These are phyloP conservation scores for Pseudofabraea citricarpa DNA, from an alignment of 2,329 filamentous ascomycete genomes.

Conservation along the genomic window DNA sequence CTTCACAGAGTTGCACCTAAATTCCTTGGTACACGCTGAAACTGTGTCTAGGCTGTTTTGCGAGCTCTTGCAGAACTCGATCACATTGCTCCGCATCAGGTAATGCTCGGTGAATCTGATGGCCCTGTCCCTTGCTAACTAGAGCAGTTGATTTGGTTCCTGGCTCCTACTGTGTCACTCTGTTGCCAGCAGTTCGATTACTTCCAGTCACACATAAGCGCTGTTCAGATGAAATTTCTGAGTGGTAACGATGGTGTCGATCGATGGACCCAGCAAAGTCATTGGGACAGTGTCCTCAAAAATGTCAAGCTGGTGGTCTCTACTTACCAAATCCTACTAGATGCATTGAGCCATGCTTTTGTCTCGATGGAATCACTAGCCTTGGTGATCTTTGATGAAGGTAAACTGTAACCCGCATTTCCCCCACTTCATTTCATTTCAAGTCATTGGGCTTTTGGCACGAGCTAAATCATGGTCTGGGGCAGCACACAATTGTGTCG, in stretches of 20 bases:
- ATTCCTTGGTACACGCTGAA: no score
- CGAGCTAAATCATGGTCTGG: slow-evolving; percentile 1
- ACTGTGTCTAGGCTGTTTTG: slow-evolving; percentile 61
- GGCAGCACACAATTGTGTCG: slow-evolving; percentile 28
- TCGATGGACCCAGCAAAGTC: slow-evolving; percentile 52
- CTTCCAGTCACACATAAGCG: slow-evolving; percentile 54
- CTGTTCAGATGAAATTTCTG: slow-evolving; percentile 46
- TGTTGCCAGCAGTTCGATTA: slow-evolving; percentile 61
- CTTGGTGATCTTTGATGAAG: slow-evolving; percentile 64
- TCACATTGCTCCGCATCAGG: slow-evolving; percentile 46
- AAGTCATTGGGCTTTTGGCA: no score
- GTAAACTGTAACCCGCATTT: slow-evolving; percentile 29
- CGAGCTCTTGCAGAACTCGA: slow-evolving; percentile 64
- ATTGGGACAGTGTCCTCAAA: slow-evolving; percentile 55
- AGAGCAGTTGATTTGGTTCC: slow-evolving; percentile 61
- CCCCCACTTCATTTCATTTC: background rate
- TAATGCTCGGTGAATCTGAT: slow-evolving; percentile 23
- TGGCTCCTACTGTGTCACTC: slow-evolving; percentile 64
- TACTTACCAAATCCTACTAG: slow-evolving; percentile 53
- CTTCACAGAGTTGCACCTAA: no score
- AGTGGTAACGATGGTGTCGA: slow-evolving; percentile 55
- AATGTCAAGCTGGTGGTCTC: slow-evolving; percentile 56
- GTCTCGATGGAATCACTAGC: slow-evolving; percentile 48
- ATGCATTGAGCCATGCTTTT: slow-evolving; percentile 60
- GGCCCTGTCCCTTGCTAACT: slow-evolving; percentile 1